Percentiles rank a stretch among this genome's conserved stretches.
Conservation (phyloP, 2,329 filamentous ascomycete genomes). For the Elsinoe ampelina region DNA sequence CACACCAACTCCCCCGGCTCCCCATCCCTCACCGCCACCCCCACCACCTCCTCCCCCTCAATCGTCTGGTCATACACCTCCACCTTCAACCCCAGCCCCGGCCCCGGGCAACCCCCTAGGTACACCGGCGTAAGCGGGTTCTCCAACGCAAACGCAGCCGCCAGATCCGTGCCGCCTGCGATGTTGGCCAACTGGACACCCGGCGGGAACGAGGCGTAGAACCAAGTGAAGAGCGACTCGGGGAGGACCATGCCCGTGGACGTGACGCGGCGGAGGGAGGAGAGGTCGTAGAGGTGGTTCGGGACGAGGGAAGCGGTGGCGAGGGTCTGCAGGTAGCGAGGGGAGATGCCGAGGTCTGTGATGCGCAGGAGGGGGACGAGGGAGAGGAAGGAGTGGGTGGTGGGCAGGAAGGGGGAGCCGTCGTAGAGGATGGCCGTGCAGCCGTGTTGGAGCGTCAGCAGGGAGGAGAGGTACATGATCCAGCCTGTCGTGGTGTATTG, state of each 20-base stretch:
- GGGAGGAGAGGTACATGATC: slow-evolving; percentile 73
- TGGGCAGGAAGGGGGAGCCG: slow-evolving; percentile 68
- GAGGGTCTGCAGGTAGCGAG: slow-evolving; percentile 66
- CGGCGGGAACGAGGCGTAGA: slow-evolving; percentile 60
- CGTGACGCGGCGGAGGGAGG: slow-evolving; percentile 50
- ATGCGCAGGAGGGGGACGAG: slow-evolving; percentile 55
- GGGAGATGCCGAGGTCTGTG: slow-evolving; percentile 66
- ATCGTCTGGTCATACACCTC: slow-evolving; percentile 51
- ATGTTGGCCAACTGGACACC: slow-evolving; percentile 62
- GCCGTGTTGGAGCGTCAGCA: slow-evolving; percentile 52
- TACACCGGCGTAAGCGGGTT: slow-evolving; percentile 63
- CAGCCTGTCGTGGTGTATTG: slow-evolving; percentile 64
- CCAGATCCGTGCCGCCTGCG: slow-evolving; percentile 68
- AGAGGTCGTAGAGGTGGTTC: slow-evolving; percentile 53
- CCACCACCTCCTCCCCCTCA: slow-evolving; percentile 35
- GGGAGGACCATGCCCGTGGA: slow-evolving; percentile 77
- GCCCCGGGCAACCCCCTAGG: slow-evolving; percentile 47
- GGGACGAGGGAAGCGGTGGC: slow-evolving; percentile 51
- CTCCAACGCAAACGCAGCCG: slow-evolving; percentile 52
- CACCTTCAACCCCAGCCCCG: slow-evolving; percentile 44
- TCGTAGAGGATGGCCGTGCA: slow-evolving; percentile 64
- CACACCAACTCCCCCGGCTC: slow-evolving; percentile 67
- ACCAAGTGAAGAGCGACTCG: slow-evolving; percentile 70
- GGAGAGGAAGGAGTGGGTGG: slow-evolving; percentile 53
- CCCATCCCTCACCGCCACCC: slow-evolving; percentile 49